Percentiles rank a stretch among this genome's conserved stretches.
Conservation (phyloP, 208 protist species). For the Angomonas ambiguus region DNA sequence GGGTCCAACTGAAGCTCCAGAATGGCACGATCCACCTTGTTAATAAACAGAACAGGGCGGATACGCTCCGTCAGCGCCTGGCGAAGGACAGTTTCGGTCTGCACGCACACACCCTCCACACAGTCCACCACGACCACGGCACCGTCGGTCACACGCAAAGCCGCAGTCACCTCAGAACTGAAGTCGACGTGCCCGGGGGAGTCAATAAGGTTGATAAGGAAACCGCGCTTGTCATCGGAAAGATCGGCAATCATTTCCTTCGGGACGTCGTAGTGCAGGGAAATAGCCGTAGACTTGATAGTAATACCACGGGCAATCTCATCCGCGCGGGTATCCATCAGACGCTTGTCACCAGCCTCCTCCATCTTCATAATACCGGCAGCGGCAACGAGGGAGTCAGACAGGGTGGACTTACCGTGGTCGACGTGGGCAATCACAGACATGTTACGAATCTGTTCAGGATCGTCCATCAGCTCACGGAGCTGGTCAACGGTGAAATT, state of each 20-base stretch:
- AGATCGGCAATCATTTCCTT: constrained; percentile 57
- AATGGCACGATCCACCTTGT: constrained; percentile 97
- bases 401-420: constrained; percentile 89
- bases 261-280: constrained; percentile 96
- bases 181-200: constrained; percentile 98
- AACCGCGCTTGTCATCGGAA: constrained; percentile 57
- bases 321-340: constrained; percentile 70
- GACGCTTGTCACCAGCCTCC: constrained; percentile 66
- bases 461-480: constrained; percentile 68
- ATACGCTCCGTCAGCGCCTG: constrained; percentile 96
- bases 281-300: constrained; percentile 99
- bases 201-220: constrained; percentile 96
- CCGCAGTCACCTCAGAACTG: constrained; percentile 93
- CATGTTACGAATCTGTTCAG: constrained; percentile 74
- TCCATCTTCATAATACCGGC: constrained; percentile 95
- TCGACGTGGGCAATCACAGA: constrained; percentile 77
- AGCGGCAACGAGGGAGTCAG: constrained; percentile 95
- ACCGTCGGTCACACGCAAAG: constrained; percentile 99
- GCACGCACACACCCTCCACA: constrained; percentile 99
- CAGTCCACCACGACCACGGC: constrained; percentile 98
- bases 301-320: constrained; percentile 98
- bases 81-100: constrained; percentile 99
- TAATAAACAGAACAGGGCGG: constrained; percentile 98
- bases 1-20: constrained; percentile 86
- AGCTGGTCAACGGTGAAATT: constrained; percentile 82